A percentile compares a stretch with the other conserved stretches of the same genome.
Conservation (phyloP, 768 basidiomycete genomes). For the Tephrocybe sp. region DNA sequence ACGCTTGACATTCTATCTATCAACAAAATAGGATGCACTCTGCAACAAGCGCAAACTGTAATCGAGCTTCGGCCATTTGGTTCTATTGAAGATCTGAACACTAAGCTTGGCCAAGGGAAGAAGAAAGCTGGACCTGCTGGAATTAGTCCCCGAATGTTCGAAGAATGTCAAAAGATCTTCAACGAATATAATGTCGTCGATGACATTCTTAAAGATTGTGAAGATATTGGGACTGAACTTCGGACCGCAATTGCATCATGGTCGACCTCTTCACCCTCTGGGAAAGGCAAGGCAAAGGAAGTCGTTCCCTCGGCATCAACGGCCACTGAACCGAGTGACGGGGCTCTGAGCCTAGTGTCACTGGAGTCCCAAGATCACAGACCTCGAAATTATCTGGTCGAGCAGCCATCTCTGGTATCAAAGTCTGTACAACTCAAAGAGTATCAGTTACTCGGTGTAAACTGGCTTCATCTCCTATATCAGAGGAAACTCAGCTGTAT, state of each 20-base stretch:
- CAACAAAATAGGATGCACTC: constrained; percentile 59
- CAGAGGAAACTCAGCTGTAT: constrained; percentile 84
- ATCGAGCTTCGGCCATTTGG: constrained; percentile 76
- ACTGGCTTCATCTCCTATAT: constrained; percentile 93
- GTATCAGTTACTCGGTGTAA: constrained; percentile 96
- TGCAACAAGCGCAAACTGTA: constrained; percentile 78
- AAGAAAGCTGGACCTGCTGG: constrained; percentile 82
- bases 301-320: constrained; percentile 19
- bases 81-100: constrained; percentile 70
- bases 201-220: constrained; percentile 83
- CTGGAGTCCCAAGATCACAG: constrained; percentile 39
- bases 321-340: constrained; percentile 49
- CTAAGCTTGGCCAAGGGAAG: constrained; percentile 79
- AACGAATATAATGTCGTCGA: constrained; percentile 87
- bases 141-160: constrained; percentile 86
- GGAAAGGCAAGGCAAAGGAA: constrained; percentile 39
- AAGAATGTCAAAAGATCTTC: constrained; percentile 85
- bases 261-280: constrained; percentile 39
- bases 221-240: constrained; percentile 76
- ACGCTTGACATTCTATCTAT: not conserved
- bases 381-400: constrained; percentile 63
- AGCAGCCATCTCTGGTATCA: constrained; percentile 69
- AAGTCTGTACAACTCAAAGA: constrained; percentile 82
- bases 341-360: constrained; percentile 55
- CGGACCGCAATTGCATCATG: constrained; percentile 77